phyloP scores from a whole-genome alignment of 2,329 filamentous ascomycete species.

The Microsporum ferrugineum region DNA sequence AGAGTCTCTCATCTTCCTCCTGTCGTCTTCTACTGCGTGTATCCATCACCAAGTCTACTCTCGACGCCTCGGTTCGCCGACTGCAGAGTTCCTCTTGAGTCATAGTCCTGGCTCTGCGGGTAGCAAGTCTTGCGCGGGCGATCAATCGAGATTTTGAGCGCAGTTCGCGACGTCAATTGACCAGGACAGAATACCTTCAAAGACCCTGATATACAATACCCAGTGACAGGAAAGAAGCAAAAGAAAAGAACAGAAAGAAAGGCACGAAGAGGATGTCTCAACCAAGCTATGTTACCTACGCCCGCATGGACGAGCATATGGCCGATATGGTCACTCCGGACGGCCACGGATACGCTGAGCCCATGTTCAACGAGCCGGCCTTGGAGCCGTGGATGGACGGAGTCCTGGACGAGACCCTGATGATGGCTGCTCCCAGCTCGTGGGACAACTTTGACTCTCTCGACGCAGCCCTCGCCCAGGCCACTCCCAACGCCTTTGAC shows the following conservation, averaged over 20 bases:
- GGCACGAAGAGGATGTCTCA: background rate
- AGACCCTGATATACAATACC: background rate
- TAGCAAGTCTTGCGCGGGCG: background rate
- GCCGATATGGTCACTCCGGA: conserved; percentile 4
- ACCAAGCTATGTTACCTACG: background rate
- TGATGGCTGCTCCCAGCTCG: conserved; percentile 2
- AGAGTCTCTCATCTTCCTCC: background rate
- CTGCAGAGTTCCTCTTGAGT: background rate
- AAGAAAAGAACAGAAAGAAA: background rate
- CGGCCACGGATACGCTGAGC: conserved; percentile 5
- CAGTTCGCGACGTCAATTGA: background rate
- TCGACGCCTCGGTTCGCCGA: background rate
- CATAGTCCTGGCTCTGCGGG: background rate
- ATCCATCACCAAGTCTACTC: background rate
- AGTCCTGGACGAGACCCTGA: conserved; percentile 11
- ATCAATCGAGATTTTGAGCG: background rate
- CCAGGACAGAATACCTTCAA: background rate
- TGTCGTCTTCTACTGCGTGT: background rate
- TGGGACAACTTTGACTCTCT: background rate
- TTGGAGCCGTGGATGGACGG: conserved; percentile 14
- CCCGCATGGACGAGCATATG: background rate
- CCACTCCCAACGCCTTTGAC: background rate
- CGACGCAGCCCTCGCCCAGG: background rate
- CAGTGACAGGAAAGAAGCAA: background rate
- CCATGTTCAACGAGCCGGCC: background rate